Evolutionary conservation across 345 rosid species (phyloP), one percentile per base, ranked within the genome.

Genomic region (Euclidium syriacum): DNA sequence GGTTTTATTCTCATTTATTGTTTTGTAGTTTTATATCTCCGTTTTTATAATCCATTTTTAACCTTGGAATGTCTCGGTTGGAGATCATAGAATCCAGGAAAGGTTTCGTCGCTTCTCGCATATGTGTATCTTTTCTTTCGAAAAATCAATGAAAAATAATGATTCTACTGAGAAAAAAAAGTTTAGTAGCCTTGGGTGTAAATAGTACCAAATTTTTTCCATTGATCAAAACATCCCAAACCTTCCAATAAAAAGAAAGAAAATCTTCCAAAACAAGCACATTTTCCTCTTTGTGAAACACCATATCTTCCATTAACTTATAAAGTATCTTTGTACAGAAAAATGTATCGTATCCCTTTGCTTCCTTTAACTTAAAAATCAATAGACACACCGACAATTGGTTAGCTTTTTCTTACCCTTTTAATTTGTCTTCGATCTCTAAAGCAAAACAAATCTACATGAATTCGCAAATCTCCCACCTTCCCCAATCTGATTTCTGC

Each of bases 401-500:
- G 53, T 69, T 52, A 60, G 67, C 67, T 52, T 68, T n/a, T 32
- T 50, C 58, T 41, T 39, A 58, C 27, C 17, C 30, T 32, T 29
- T 29, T 23, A 52, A 42, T 29, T 26, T 36, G 58, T 43, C 17
- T 43, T 64, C 62, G 36, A 60, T 51, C 50, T 54, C 30, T 58
- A 60, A 47, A 59, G 51, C 56, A 27, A 61, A 35, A 53, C 54
- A 64, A 69, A 18, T 58, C 75, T 70, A 75, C 56, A 64, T 32
- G 72, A 70, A 48, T 48, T 70, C 46, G 62, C 68, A 52, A 38
- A 46, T 12, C 74, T 68, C 67, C 69, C 55, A 23, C 64, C 29
- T 19, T 44, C 65, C 29, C 69, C 75, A 29, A 64, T 10, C 38
- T 40, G 72, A 57, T 52, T 74, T 78, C 68, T 65, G 79, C 85